phyloP scores from a whole-genome alignment of 495 filamentous ascomycete genomes.

The Evernia prunastri region DNA sequence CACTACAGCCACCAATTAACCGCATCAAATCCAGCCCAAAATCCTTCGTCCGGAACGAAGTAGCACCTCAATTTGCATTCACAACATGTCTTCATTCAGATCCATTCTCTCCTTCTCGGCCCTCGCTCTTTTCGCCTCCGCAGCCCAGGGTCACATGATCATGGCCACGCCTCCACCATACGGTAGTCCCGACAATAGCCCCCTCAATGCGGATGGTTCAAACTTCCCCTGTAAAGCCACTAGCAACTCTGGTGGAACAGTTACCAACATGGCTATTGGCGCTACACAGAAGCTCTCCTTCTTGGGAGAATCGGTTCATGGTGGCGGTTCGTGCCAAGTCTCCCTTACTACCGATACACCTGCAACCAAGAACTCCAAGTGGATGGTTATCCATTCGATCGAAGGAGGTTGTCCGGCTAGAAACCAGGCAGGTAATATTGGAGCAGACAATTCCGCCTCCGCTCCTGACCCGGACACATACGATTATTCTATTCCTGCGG shows the following conservation, averaged over 20 bases:
- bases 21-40: not conserved
- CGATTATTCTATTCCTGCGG: conserved; percentile 57
- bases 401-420: conserved; percentile 38
- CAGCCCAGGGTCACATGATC: conserved; percentile 60
- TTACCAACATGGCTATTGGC: conserved; percentile 11
- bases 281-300: conserved; percentile 9
- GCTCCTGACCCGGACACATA: conserved; percentile 34
- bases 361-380: conserved; percentile 33
- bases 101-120: conserved; percentile 35
- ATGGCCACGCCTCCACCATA: conserved; percentile 67
- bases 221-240: conserved; percentile 73
- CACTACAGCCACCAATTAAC: not conserved
- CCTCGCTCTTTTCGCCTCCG: conserved; percentile 44
- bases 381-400: conserved; percentile 36
- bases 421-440: conserved; percentile 33
- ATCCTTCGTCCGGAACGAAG: conserved; percentile 21
- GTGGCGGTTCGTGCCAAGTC: conserved; percentile 40
- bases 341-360: conserved; percentile 39
- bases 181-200: conserved; percentile 50
- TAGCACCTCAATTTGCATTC: not conserved
- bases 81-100: conserved; percentile 22
- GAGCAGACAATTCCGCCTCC: conserved; percentile 22
- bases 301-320: conserved; percentile 26
- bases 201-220: conserved; percentile 50
- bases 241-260: conserved; percentile 6